Conservation (phyloP, 2,329 filamentous ascomycete species). For the Cladosporium sp. region DNA sequence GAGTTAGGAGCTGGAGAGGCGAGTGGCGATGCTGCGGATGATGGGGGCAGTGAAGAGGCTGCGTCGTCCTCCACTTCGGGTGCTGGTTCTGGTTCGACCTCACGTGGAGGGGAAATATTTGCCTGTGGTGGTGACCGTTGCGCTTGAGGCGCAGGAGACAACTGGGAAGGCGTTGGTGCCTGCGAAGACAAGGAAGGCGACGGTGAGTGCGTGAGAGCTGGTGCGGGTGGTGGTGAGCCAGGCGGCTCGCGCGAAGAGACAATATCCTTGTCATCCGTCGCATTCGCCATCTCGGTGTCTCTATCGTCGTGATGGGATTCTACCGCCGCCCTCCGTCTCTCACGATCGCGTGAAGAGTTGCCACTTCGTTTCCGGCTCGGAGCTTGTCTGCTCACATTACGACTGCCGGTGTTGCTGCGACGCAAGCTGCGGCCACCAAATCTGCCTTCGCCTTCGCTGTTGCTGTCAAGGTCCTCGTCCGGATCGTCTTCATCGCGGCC, state of each 20-base stretch:
- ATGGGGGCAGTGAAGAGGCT: slow-evolving; percentile 11
- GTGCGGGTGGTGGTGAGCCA: slow-evolving; percentile 1
- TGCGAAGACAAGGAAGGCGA: slow-evolving; percentile 6
- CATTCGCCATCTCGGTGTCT: slow-evolving; percentile 14
- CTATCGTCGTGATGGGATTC: not conserved
- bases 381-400: slow-evolving; percentile 18
- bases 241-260: slow-evolving; percentile 10
- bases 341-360: slow-evolving; percentile 1
- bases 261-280: slow-evolving; percentile 5
- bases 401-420: slow-evolving; percentile 12
- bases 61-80: slow-evolving; percentile 13
- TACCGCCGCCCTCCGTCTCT: not conserved
- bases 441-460: slow-evolving; percentile 13
- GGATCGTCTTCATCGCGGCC: slow-evolving; percentile 40
- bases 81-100: not conserved
- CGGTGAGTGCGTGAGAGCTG: slow-evolving; percentile 10
- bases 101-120: slow-evolving; percentile 11
- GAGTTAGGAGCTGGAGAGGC: slow-evolving; percentile 5
- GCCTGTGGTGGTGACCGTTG: slow-evolving; percentile 3
- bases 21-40: slow-evolving; percentile 11
- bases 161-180: not conserved
- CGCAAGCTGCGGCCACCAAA: slow-evolving; percentile 11
- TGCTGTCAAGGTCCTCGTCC: slow-evolving; percentile 25
- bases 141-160: not conserved
- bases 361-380: slow-evolving; percentile 16